Evolutionary conservation across 2,329 filamentous ascomycete species (phyloP), one percentile per base, ranked within the genome.

Genomic region (Helotiales sp.): DNA sequence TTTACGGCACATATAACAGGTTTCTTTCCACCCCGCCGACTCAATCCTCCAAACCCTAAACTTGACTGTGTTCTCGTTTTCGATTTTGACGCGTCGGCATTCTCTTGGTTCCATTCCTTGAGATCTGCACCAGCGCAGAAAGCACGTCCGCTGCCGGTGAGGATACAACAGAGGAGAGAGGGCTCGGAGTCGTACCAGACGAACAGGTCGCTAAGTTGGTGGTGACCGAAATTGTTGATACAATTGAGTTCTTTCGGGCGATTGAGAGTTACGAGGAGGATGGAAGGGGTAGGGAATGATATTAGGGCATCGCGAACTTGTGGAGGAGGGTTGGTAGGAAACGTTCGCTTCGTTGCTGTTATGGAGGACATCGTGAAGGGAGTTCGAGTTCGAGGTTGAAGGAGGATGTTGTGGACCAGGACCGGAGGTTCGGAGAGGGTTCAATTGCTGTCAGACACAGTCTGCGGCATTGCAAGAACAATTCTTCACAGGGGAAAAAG

Each of bases 1-100:
- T 92, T 90, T 19, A 93, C 87, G 1, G 89, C 90, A 1, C 86
- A 88, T 27, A 93, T 81, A 55, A 93, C 79, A 5, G 90, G 90
- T 68, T 93, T 93, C 72, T 84, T 85, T 48, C 88, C 88, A 5
- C 74, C 71, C 25, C 89, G 79, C 62, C 89, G 85, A 54, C 82
- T 85, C 30, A 92, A 73, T 0, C 82, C 88, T 24, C 84, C 87
- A 59, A 90, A 88, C 1, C 87, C 88, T 1, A 75, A 73, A 0
- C 76, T 66, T 2, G 40, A 24, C 0, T 76, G 63, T 46, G 57
- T 57, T 19, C 49, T 13, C 24, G 57, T 46, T 25, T 57, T 57
- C 29, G 47, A 29, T 15, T 67, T 61, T 12, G 42, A 19, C 7
- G 49, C 60, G 33, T 69, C 66, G n/a, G 13, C 6, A 63, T 81